A percentile compares a stretch with the other conserved stretches of the same genome.
Evolutionary conservation across 495 filamentous ascomycete species (phyloP).

Genomic region (Aspergillus indologenus): DNA sequence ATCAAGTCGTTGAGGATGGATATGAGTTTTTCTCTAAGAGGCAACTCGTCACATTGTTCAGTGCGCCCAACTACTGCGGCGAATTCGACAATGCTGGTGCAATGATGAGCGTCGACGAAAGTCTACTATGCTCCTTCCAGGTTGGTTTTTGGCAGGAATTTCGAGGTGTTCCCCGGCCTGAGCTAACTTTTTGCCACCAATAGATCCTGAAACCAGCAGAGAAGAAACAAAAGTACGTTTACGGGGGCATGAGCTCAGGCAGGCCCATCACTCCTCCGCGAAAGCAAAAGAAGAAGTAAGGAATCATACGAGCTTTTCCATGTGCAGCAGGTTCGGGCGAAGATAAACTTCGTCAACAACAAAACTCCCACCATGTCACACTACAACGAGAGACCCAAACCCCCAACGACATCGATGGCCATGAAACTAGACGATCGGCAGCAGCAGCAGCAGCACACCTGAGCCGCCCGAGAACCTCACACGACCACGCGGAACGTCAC

Average conservation of each 20-base stretch:
- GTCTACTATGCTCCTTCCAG: constrained; percentile 98
- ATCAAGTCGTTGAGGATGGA: constrained; percentile 98
- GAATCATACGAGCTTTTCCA: constrained; percentile 74
- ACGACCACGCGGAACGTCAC: constrained; percentile 22
- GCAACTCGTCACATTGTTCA: constrained; percentile 96
- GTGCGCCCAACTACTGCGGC: constrained; percentile 97
- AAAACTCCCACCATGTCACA: constrained; percentile 19
- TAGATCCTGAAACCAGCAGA: constrained; percentile 99
- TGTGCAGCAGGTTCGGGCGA: constrained; percentile 94
- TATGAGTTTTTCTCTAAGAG: constrained; percentile 99
- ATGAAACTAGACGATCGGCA: constrained; percentile 24
- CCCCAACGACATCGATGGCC: constrained; percentile 26
- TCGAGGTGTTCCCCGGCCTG: not conserved
- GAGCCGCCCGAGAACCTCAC: constrained; percentile 18
- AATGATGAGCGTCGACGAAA: constrained; percentile 99
- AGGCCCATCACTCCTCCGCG: constrained; percentile 86
- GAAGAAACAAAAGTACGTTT: constrained; percentile 99
- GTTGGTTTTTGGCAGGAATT: constrained; percentile 48
- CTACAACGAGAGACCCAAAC: constrained; percentile 20
- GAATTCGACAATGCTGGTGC: constrained; percentile 99
- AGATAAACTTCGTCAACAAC: constrained; percentile 58
- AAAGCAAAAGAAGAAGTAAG: constrained; percentile 85
- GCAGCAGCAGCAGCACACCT: constrained; percentile 13
- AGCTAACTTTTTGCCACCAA: constrained; percentile 5
- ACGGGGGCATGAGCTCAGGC: constrained; percentile 82